phyloP scores from a whole-genome alignment of 352 stramenopile genomes.

The Globisporangium splendens region DNA sequence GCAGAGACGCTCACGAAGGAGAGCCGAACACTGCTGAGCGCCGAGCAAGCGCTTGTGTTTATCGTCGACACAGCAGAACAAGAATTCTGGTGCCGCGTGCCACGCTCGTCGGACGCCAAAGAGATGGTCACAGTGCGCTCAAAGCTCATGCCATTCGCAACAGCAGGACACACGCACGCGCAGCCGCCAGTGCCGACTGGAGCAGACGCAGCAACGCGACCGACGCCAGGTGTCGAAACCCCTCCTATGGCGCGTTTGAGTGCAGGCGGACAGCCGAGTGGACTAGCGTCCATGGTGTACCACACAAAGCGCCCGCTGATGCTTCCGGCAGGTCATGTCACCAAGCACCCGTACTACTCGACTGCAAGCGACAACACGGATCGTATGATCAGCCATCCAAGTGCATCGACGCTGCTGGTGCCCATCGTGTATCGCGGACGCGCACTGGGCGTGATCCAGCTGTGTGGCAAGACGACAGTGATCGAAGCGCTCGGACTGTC shows the following conservation, averaged over 20 bases:
- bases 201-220: too few species aligned
- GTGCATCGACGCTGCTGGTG: conserved; percentile 55
- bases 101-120: conserved; percentile 14
- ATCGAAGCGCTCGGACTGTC: conserved; percentile 57
- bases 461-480: conserved; percentile 58
- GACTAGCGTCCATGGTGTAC: conserved; percentile 62
- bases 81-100: conserved; percentile 74
- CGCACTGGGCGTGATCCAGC: conserved; percentile 50
- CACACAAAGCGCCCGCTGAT: conserved; percentile 66
- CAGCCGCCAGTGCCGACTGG: background rate
- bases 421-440: conserved; percentile 38
- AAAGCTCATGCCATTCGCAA: conserved; percentile 28
- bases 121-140: conserved; percentile 41
- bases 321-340: conserved; percentile 42
- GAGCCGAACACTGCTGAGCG: conserved; percentile 38
- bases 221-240: background rate
- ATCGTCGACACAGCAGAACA: conserved; percentile 68
- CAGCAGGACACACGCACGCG: background rate
- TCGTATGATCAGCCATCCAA: conserved; percentile 48
- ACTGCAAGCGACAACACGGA: conserved; percentile 55
- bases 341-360: conserved; percentile 48
- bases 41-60: conserved; percentile 66
- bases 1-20: conserved; percentile 46
- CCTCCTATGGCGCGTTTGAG: background rate
- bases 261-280: conserved; percentile 23